A percentile compares a stretch with the other conserved stretches of the same genome.
Conservation (phyloP, 2,329 filamentous ascomycete genomes). For the Zelopaecilomyces penicillatus region DNA sequence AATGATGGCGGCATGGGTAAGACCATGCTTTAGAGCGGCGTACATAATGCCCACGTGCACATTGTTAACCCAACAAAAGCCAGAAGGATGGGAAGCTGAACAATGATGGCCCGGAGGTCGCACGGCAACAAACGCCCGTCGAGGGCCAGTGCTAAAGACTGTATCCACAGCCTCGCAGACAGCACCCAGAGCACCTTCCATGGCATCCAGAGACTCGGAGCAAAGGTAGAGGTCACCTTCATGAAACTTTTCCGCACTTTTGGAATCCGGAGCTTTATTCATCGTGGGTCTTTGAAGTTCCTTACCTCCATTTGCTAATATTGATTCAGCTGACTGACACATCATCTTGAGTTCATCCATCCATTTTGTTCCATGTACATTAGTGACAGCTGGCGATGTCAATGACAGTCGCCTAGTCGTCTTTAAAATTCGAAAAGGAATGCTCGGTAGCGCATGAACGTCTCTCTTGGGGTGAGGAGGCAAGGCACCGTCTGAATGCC, state of each 20-base stretch:
- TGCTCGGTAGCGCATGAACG: constrained; percentile 43
- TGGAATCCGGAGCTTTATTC: constrained; percentile 38
- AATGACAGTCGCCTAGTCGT: constrained; percentile 65
- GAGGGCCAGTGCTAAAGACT: constrained; percentile 61
- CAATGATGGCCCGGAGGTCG: constrained; percentile 94
- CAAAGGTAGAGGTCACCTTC: constrained; percentile 89
- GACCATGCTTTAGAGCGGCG: constrained; percentile 69
- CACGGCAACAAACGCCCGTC: constrained; percentile 82
- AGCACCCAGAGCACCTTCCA: constrained; percentile 85
- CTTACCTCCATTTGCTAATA: constrained; percentile 66
- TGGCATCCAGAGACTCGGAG: constrained; percentile 72
- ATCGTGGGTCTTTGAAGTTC: constrained; percentile 67
- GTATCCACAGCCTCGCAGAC: constrained; percentile 88
- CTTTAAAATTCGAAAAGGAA: constrained; percentile 80
- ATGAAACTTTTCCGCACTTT: constrained; percentile 55
- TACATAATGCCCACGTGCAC: constrained; percentile 95
- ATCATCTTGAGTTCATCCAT: constrained; percentile 84
- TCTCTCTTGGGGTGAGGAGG: constrained; percentile 57
- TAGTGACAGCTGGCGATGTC: constrained; percentile 68
- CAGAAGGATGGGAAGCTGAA: constrained; percentile 78
- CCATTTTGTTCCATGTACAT: constrained; percentile 86
- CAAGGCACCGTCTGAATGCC: constrained; percentile 63
- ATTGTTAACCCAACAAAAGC: constrained; percentile 98
- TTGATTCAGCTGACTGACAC: constrained; percentile 73
- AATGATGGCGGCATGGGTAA: constrained; percentile 90